Conservation (phyloP, 352 stramenopile genomes). For the Peronosclerospora sorghi region DNA sequence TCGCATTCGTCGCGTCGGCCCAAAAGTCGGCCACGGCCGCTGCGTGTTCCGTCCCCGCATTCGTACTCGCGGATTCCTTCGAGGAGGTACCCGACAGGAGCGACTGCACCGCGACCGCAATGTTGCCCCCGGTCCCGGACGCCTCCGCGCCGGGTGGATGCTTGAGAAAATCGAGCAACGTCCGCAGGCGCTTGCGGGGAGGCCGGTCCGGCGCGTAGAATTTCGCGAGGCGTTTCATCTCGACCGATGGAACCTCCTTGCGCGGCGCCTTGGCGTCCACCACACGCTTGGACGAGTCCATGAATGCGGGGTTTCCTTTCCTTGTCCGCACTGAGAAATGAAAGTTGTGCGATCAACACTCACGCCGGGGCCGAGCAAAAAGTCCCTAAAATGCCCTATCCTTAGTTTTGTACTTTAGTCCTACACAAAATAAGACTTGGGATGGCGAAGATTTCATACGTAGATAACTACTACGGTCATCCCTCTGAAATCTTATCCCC, state of each 20-base stretch:
- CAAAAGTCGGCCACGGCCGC: conserved; percentile 62
- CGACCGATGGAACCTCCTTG: conserved; percentile 24
- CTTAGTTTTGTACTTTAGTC: too few species aligned
- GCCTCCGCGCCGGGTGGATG: conserved; percentile 21
- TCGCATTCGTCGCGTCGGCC: conserved; percentile 51
- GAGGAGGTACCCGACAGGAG: conserved; percentile 29
- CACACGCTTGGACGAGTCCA: conserved; percentile 33
- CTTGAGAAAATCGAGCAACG: conserved; percentile 78
- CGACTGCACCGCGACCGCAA: conserved; percentile 60
- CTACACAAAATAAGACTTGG: too few species aligned
- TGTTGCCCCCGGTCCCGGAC: conserved; percentile 30
- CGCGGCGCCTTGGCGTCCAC: conserved; percentile 26
- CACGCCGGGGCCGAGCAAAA: too few species aligned
- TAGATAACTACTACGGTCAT: too few species aligned
- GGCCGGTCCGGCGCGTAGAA: conserved; percentile 78
- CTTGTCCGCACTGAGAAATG: too few species aligned
- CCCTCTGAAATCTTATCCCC: too few species aligned
- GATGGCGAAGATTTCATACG: too few species aligned
- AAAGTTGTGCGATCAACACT: too few species aligned
- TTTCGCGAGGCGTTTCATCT: conserved; percentile 76
- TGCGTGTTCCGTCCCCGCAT: conserved; percentile 27
- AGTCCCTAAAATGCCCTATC: too few species aligned
- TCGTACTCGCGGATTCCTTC: conserved; percentile 29
- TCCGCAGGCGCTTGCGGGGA: conserved; percentile 74
- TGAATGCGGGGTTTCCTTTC: conserved; percentile 2